Conservation (phyloP, 116 monocot genomes). For the Papilionanthe hybrid region DNA sequence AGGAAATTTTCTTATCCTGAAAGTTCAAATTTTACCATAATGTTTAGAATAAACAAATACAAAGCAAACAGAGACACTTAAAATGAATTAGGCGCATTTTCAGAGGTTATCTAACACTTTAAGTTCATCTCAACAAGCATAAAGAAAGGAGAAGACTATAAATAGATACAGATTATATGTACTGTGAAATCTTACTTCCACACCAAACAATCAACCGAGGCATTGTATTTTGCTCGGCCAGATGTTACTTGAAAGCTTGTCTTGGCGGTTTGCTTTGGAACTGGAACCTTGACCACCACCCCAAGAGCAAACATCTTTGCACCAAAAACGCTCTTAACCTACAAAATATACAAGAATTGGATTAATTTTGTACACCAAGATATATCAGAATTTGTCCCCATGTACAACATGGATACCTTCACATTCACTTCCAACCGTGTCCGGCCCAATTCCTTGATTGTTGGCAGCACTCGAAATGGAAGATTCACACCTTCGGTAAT, state of each 20-base stretch:
- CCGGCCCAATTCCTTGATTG: slow-evolving; percentile 94
- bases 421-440: slow-evolving; percentile 97
- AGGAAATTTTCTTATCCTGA: slow-evolving; percentile 92
- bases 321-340: slow-evolving; percentile 98
- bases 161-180: neutral
- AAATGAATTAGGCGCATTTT: neutral
- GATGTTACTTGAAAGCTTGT: slow-evolving; percentile 97
- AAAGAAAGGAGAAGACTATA: neutral
- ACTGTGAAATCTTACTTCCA: slow-evolving; percentile 78
- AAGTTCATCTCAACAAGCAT: neutral
- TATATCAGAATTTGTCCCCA: neutral
- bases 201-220: slow-evolving; percentile 82
- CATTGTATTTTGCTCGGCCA: slow-evolving; percentile 97
- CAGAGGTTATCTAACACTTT: neutral
- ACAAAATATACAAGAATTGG: slow-evolving; percentile 6
- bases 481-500: slow-evolving; percentile 95
- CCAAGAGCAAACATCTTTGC: slow-evolving; percentile 99
- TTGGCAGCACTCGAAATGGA: slow-evolving; percentile 94
- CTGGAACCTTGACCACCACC: slow-evolving; percentile 95
- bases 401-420: slow-evolving; percentile 48
- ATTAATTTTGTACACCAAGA: neutral
- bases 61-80: neutral
- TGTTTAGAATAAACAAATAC: neutral
- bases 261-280: slow-evolving; percentile 96
- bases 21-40: slow-evolving; percentile 8